Evolutionary conservation across 352 stramenopile species (phyloP).

Genomic region (Pythium dissotocum): DNA sequence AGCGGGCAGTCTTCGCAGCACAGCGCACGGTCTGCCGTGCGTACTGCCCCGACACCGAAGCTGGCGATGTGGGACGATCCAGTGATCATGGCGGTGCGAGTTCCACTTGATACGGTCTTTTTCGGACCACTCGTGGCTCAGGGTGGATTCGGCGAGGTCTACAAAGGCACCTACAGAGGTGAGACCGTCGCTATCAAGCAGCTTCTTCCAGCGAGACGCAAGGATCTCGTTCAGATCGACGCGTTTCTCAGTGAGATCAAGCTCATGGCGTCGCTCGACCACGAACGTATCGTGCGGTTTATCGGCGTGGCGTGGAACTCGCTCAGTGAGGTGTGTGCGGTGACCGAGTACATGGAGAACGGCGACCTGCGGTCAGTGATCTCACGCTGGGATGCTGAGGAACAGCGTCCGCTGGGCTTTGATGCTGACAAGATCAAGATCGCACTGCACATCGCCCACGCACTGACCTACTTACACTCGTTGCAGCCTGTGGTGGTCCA

Average conservation of each 20-base stretch:
- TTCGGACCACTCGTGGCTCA: background rate
- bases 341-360: constrained; percentile 15
- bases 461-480: too few species aligned
- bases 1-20: too few species aligned
- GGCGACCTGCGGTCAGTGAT: constrained; percentile 28
- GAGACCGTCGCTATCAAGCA: constrained; percentile 13
- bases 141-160: constrained; percentile 3
- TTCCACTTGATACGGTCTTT: too few species aligned
- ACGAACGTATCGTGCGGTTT: constrained; percentile 27
- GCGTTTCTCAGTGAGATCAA: constrained; percentile 11
- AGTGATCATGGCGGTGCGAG: too few species aligned
- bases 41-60: too few species aligned
- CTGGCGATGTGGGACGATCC: too few species aligned
- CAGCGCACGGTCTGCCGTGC: too few species aligned
- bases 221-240: constrained; percentile 8
- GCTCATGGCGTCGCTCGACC: constrained; percentile 13
- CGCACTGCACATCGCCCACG: too few species aligned
- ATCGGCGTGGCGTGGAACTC: constrained; percentile 28
- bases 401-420: background rate
- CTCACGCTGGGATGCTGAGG: background rate
- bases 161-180: constrained; percentile 4
- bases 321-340: constrained; percentile 19
- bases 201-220: constrained; percentile 2
- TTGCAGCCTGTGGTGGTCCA: too few species aligned
- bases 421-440: constrained; percentile 11